Evolutionary conservation across 2,329 filamentous ascomycete genomes (phyloP), one percentile per base, ranked within the genome.

Genomic region (Aspergillus costaricaensis): DNA sequence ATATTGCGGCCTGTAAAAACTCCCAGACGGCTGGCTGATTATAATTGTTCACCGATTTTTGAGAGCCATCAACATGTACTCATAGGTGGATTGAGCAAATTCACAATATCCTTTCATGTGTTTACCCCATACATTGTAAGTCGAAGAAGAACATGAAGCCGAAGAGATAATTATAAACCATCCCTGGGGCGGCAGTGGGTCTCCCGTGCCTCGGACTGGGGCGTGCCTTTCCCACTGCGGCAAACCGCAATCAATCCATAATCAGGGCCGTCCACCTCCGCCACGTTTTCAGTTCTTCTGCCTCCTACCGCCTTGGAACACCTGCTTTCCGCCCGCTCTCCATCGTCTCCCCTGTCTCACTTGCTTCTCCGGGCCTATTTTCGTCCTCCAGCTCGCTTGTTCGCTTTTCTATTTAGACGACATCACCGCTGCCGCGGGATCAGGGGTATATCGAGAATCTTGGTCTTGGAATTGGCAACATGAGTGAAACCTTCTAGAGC

Each of bases 401-500:
- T 19, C 19, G 54, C 27, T 14, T 27, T 19, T 21, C 25, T 38
- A 58, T 23, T 19, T 51, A 25, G 17, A 38, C 27, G 23, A 19
- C 44, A 55, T 21, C 21, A 36, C 30, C 17, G 50, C 44, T 21
- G 53, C 41, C 15, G 44, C 19, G 23, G 19, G 14, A 30, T 57
- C 36, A 48, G 50, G 43, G 30, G 41, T 23, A 41, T 19, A 48
- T 53, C 23, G 41, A 54, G 49, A 41, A 30, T 21, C 30, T 60
- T 53, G 48, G 41, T 59, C 59, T 60, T 53, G 51, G 52, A 61
- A 58, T 66, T 64, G 62, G 59, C 69, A 67, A 51, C 55, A 75
- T 74, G 73, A 65, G 70, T 59, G 65, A 67, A 53, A 43, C 44
- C 54, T 59, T 72, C 52, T 76, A 76, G 59, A 68, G 60, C 63